Evolutionary conservation across 1,139 yeast species (phyloP).

Genomic region (Kodamaea plutei): DNA sequence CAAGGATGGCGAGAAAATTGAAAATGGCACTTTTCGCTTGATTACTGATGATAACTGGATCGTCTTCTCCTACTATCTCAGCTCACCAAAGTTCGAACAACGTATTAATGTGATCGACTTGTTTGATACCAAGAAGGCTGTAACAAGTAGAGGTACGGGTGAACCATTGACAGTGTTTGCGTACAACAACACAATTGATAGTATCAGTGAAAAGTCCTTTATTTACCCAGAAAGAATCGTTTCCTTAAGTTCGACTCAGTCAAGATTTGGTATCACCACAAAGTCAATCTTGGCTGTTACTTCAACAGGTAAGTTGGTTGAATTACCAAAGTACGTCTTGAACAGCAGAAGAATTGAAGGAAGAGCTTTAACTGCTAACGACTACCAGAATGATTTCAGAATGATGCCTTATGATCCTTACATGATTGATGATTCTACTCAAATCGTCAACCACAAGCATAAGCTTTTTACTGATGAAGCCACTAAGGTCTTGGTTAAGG

Average conservation of each 20-base stretch:
- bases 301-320: constrained; percentile 59
- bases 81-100: constrained; percentile 46
- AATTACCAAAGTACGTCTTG: constrained; percentile 63
- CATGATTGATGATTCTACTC: constrained; percentile 44
- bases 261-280: constrained; percentile 71
- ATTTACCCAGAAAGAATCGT: constrained; percentile 55
- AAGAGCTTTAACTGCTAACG: constrained; percentile 50
- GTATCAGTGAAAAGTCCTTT: constrained; percentile 50
- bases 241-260: constrained; percentile 53
- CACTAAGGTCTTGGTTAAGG: constrained; percentile 42
- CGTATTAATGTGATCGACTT: constrained; percentile 72
- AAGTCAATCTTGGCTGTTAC: constrained; percentile 63
- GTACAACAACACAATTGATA: constrained; percentile 21
- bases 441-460: constrained; percentile 35
- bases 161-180: constrained; percentile 30
- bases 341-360: constrained; percentile 60
- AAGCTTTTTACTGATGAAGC: constrained; percentile 36
- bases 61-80: constrained; percentile 60
- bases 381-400: constrained; percentile 55
- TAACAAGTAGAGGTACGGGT: constrained; percentile 4
- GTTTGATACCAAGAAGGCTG: constrained; percentile 51
- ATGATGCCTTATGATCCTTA: constrained; percentile 65
- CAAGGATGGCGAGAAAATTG: constrained; percentile 34
- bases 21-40: constrained; percentile 40
- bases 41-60: constrained; percentile 84